A percentile compares a stretch with the other conserved stretches of the same genome.
Evolutionary conservation across 1,139 yeast genomes (phyloP).

Genomic region (Geotrichum aggregatum): DNA sequence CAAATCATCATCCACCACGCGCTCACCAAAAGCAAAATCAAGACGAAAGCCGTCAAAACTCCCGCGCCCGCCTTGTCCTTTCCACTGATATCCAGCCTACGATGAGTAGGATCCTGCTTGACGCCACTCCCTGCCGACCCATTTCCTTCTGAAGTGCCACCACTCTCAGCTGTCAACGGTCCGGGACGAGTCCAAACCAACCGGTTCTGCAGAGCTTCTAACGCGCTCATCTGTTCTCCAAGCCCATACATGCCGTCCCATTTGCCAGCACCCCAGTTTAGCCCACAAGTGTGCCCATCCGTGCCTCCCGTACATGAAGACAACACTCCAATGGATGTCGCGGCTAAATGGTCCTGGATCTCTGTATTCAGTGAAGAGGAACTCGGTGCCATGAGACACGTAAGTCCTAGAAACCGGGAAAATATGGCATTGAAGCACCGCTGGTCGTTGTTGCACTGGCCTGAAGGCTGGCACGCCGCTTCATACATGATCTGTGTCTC

Average conservation of each 20-base stretch:
- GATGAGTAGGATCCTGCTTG: slow-evolving; percentile 9
- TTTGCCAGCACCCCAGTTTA: slow-evolving; percentile 62
- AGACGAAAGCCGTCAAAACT: slow-evolving; percentile 67
- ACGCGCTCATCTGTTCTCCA: slow-evolving; percentile 89
- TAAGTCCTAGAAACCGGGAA: slow-evolving; percentile 68
- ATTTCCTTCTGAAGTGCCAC: slow-evolving; percentile 45
- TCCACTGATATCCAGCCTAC: not conserved
- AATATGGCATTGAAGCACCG: slow-evolving; percentile 83
- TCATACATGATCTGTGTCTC: slow-evolving; percentile 63
- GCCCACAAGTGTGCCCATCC: slow-evolving; percentile 89
- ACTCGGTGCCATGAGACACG: slow-evolving; percentile 72
- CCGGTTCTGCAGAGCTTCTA: slow-evolving; percentile 65
- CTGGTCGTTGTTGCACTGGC: slow-evolving; percentile 77
- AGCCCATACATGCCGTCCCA: slow-evolving; percentile 85
- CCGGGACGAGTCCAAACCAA: slow-evolving; percentile 41
- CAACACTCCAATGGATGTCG: slow-evolving; percentile 79
- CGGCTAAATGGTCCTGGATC: slow-evolving; percentile 50
- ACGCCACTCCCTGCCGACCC: slow-evolving; percentile 29
- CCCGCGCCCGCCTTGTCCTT: slow-evolving; percentile 87
- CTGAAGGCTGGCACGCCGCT: slow-evolving; percentile 67
- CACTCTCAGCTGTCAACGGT: slow-evolving; percentile 45
- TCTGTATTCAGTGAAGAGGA: slow-evolving; percentile 48
- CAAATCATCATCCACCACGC: slow-evolving; percentile 63
- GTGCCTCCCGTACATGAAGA: slow-evolving; percentile 77
- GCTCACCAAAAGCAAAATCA: slow-evolving; percentile 58